A percentile compares a stretch with the other conserved stretches of the same genome.
phyloP scores from a whole-genome alignment of 2,329 filamentous ascomycete species.

The Phymatotrichopsis omnivora region DNA sequence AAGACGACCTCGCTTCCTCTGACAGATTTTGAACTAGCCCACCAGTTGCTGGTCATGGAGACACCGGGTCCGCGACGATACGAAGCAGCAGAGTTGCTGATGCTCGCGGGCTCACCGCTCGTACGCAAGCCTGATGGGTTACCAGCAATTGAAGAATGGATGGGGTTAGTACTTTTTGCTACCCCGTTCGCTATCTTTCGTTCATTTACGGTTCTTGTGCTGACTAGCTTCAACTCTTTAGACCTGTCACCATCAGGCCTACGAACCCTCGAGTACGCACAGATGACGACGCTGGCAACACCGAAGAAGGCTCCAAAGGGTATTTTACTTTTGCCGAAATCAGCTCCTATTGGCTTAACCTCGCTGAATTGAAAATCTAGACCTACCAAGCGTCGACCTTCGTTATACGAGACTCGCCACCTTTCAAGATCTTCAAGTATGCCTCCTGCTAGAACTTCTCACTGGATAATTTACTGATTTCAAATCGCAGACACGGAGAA shows the following conservation, averaged over 20 bases:
- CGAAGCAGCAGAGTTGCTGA: conserved; percentile 41
- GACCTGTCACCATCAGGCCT: conserved; percentile 20
- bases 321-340: conserved; percentile 3
- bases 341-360: neutral
- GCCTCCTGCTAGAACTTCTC: conserved; percentile 2
- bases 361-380: neutral
- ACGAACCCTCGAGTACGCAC: conserved; percentile 20
- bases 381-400: conserved; percentile 17
- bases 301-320: conserved; percentile 18
- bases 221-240: conserved; percentile 19
- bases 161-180: conserved; percentile 38
- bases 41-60: too few species aligned
- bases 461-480: conserved; percentile 1
- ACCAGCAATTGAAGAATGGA: conserved; percentile 49
- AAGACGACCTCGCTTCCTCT: too few species aligned
- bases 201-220: conserved; percentile 10
- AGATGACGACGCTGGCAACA: conserved; percentile 20
- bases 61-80: conserved; percentile 35
- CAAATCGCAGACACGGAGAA: conserved; percentile 38
- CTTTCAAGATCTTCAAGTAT: conserved; percentile 31
- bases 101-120: conserved; percentile 42
- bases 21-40: too few species aligned
- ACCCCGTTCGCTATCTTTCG: conserved; percentile 3
- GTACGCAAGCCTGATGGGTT: conserved; percentile 45
- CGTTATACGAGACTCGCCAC: conserved; percentile 28